A percentile compares a stretch with the other conserved stretches of the same genome.
Evolutionary conservation across 441 rosid species (phyloP).

Genomic region (Flueggea neowawraea): DNA sequence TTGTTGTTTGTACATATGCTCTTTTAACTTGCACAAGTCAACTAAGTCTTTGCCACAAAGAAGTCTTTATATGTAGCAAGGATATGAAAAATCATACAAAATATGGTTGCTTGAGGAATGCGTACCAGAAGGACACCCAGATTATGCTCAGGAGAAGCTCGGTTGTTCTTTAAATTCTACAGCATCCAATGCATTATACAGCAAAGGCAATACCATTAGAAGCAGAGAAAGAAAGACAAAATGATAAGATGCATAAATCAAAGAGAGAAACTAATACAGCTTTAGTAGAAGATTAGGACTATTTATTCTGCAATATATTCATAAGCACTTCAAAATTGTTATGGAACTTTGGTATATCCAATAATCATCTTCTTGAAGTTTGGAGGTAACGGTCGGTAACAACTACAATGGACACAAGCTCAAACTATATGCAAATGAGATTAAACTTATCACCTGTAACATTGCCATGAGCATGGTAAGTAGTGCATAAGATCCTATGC

Average conservation of each 20-base stretch:
- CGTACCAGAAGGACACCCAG: slow-evolving; percentile 90
- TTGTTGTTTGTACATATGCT: no score
- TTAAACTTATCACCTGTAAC: slow-evolving; percentile 49
- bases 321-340: no score
- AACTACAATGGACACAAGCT: background rate
- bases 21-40: background rate
- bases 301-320: no score
- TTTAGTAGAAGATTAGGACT: no score
- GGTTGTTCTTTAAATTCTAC: slow-evolving; percentile 55
- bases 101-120: slow-evolving; percentile 7
- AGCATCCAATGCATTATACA: slow-evolving; percentile 15
- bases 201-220: slow-evolving; percentile 8
- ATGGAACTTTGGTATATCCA: no score
- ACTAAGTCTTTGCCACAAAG: background rate
- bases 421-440: background rate
- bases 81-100: background rate
- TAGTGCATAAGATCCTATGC: slow-evolving; percentile 90
- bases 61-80: no score
- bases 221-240: background rate
- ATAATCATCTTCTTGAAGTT: no score
- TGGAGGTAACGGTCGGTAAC: no score
- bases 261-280: background rate
- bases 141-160: slow-evolving; percentile 60
- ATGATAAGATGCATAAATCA: background rate
- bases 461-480: slow-evolving; percentile 83